Base-by-base conservation (phyloP, 192 early-diverging fungal genomes). In the Backusella australiensis region DNA sequence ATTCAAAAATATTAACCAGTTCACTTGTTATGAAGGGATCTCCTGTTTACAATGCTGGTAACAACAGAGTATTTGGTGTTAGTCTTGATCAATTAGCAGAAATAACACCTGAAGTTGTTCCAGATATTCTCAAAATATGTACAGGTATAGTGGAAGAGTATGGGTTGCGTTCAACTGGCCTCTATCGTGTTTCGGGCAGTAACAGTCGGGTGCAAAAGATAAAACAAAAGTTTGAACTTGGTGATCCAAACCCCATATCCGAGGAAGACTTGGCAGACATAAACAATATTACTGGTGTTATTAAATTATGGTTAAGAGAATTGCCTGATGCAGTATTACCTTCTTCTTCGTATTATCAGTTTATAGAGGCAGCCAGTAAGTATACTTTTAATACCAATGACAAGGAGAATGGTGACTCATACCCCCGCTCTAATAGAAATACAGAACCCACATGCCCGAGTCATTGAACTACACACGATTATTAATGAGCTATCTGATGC, bases 291-390 rank as follows among this genome's bases (percentile, higher is more conserved):
- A 83, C 95, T 21, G 89, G 94, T 70, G 90, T 95, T 34, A 81
- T 99, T 8, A 99, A 99, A 78, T 85, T 96, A 67, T 99, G 93
- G 88, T 92, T 99, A 76, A 88, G 97, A 35, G 96, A 98, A 79
- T 79, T 99, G 14, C 94, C 96, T 3, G 95, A 96, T 68, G 92
- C 95, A 3, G 80, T 98, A 0, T 86, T 99, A 72, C 94, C 96
- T 70, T 81, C 83, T 59, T 68, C 71, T 8, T 82, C 87, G 75
- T 96, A 93, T 74, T 84, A 86, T 14, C 80, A 89, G 23, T 89
- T 96, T 32, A 83, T 95, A 41, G 90, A 90, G 35, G 93, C 94
- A 4, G 89, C 93, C 2, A 81, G 93, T 92, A 83, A 85, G 86
- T 88, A 36, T 32, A 17, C 4, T 19, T 32, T 70, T 35, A 6